A percentile compares a stretch with the other conserved stretches of the same genome.
Conservation (phyloP, 306 rosid genomes). For the Myrica gale region DNA sequence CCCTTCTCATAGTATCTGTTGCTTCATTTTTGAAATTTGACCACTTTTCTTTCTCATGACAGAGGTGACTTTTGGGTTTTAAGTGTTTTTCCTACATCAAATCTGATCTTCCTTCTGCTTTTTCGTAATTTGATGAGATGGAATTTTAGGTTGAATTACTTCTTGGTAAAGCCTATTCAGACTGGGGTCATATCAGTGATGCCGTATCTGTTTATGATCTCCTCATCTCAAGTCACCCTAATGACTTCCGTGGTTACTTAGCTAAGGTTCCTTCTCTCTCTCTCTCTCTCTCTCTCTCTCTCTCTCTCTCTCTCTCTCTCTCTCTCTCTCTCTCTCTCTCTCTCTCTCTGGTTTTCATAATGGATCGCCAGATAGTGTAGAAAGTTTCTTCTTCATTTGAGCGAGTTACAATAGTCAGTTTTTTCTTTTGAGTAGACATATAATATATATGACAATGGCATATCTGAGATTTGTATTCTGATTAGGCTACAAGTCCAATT, state of each 20-base stretch:
- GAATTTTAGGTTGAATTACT: conserved; percentile 79
- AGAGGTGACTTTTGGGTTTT: not conserved
- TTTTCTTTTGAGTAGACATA: not conserved
- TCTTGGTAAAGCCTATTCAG: conserved; percentile 92
- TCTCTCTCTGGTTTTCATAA: not conserved
- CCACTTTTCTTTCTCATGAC: not conserved
- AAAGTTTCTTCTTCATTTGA: conserved; percentile 6
- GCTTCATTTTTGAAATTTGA: not conserved
- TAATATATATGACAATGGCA: not conserved
- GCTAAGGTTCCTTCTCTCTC: conserved; percentile 59
- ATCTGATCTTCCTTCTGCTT: conserved; percentile 5
- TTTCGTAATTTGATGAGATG: conserved; percentile 14
- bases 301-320: not conserved
- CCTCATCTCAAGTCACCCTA: conserved; percentile 71
- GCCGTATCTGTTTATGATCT: conserved; percentile 81
- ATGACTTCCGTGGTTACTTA: conserved; percentile 90
- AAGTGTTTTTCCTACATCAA: conserved; percentile 10
- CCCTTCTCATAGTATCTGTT: not conserved
- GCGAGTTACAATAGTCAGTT: not conserved
- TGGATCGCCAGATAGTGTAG: not conserved
- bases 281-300: not conserved
- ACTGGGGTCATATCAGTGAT: conserved; percentile 90
- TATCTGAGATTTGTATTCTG: not conserved
- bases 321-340: not conserved
- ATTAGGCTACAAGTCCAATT: not conserved